Evolutionary conservation across 2,329 filamentous ascomycete genomes (phyloP), one percentile per base, ranked within the genome.

Genomic region (Akanthomyces muscarius): DNA sequence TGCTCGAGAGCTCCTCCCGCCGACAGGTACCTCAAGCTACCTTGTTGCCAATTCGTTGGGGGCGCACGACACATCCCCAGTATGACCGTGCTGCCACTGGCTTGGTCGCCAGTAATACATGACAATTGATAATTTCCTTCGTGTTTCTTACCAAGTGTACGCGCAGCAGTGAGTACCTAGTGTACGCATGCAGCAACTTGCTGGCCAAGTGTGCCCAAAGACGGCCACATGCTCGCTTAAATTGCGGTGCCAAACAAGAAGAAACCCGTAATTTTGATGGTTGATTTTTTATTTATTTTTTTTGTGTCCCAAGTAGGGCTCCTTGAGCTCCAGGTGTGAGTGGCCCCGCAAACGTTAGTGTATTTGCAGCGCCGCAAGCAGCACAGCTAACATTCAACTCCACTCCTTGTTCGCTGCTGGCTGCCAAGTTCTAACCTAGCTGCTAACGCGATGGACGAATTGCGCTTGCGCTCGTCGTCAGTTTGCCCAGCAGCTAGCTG

Each of bases 271-370:
- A 47, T 61, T 61, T 54, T 62, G 47, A 30, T 42, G 25, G 5
- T 52, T 45, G 25, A 57, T 54, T 54, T 52, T 28, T 23, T 33
- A n/a, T n/a, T 23, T 41, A 48, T 16, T 28, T 41, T 62, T 62
- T 62, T 62, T 62, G 60, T 62, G 60, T 62, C 60, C 62, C 18
- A 54, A 55, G 48, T 60, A 60, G 62, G 48, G 62, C 62, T 59
- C 62, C 21, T n/a, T 11, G 21, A 13, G 28, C 38, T 44, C 48
- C 13, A n/a, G 16, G 42, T 57, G 54, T 57, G 54, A 47, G 54
- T 53, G n/a, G 48, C 47, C 44, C 55, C 45, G 47, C 11, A 30
- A 1, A 10, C 38, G 58, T 53, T 61, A 61, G 58, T 61, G 50
- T 36, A 25, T 45, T 53, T 45, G 58, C 50, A 5, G 48, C 10